phyloP scores from a whole-genome alignment of 106 monocot species.

The Platanthera zijinensis region DNA sequence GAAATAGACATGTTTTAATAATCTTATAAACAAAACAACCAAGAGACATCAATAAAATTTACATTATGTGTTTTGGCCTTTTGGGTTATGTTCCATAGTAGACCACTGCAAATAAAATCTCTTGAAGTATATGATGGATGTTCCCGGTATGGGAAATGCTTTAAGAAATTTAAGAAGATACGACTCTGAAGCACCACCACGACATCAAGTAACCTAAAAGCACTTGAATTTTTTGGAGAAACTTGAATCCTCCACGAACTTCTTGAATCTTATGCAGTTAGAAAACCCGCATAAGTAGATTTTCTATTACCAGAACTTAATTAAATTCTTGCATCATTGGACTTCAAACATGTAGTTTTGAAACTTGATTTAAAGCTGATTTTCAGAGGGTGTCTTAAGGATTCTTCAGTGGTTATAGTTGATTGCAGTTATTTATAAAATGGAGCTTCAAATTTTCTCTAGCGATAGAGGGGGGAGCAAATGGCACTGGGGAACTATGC shows the following conservation, averaged over 20 bases:
- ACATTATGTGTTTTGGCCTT: conserved; percentile 69
- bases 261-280: conserved; percentile 99
- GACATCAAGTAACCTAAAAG: not conserved
- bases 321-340: no score
- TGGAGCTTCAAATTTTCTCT: no score
- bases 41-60: conserved; percentile 9
- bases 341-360: no score
- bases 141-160: conserved; percentile 45
- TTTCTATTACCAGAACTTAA: conserved; percentile 22
- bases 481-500: no score
- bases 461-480: no score
- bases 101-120: conserved; percentile 97
- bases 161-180: not conserved
- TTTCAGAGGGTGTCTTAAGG: no score
- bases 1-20: not conserved
- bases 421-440: no score
- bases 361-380: no score
- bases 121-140: conserved; percentile 91
- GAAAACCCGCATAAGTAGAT: conserved; percentile 71
- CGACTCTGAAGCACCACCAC: not conserved
- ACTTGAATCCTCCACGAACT: conserved; percentile 87
- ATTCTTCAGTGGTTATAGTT: no score
- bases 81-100: conserved; percentile 96
- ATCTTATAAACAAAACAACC: not conserved
- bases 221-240: conserved; percentile 90